These are phyloP conservation scores for Capronia epimyces DNA, from an alignment of 2,329 filamentous ascomycete species.

Conservation along the genomic window DNA sequence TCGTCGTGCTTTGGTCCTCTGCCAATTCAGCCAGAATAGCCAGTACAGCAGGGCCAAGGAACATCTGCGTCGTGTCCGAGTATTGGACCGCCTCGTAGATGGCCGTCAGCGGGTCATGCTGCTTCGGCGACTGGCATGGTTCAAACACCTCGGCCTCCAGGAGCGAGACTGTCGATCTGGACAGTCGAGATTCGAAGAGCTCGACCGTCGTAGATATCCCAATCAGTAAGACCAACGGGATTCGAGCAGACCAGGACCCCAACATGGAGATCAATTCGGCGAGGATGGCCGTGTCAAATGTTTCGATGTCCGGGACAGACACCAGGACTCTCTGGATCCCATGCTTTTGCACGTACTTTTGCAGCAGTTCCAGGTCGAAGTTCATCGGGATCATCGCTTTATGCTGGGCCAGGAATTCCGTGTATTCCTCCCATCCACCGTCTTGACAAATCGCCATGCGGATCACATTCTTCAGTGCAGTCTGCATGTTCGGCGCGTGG, in stretches of 20 bases:
- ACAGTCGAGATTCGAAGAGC: conserved; percentile 55
- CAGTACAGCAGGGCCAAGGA: conserved; percentile 50
- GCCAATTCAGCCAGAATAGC: conserved; percentile 51
- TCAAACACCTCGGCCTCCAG: conserved; percentile 54
- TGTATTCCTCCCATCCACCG: conserved; percentile 36
- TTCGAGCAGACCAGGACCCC: conserved; percentile 56
- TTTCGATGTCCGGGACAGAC: conserved; percentile 44
- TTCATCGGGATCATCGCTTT: conserved; percentile 39
- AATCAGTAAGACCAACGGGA: conserved; percentile 56
- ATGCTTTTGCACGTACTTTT: conserved; percentile 39
- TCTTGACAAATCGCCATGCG: conserved; percentile 36
- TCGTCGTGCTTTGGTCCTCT: conserved; percentile 56
- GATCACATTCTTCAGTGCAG: conserved; percentile 44
- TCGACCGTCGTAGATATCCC: conserved; percentile 60
- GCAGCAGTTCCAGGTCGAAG: conserved; percentile 44
- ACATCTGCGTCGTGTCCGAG: conserved; percentile 38
- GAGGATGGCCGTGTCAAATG: conserved; percentile 42
- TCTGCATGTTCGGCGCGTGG: conserved; percentile 44
- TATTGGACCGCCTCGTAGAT: conserved; percentile 40
- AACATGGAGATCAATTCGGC: conserved; percentile 43
- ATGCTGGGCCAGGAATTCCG: conserved; percentile 37
- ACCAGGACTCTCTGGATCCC: conserved; percentile 38
- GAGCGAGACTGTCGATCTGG: conserved; percentile 48
- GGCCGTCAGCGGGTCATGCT: conserved; percentile 31
- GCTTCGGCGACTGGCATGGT: conserved; percentile 28